Conservation (phyloP, 495 filamentous ascomycete genomes). For the Aspergillus indologenus region DNA sequence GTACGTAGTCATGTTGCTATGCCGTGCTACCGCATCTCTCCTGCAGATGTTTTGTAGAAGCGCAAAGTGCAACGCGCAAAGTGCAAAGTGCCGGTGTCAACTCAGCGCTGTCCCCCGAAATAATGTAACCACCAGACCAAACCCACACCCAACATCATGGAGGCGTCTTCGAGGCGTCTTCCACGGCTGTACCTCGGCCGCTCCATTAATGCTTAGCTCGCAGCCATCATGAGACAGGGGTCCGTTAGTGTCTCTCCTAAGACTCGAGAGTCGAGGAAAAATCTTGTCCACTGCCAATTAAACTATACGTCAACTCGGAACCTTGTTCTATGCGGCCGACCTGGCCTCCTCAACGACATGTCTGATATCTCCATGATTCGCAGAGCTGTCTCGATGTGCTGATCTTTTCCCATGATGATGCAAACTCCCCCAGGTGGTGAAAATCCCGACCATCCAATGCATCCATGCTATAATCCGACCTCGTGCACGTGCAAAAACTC, state of each 20-base stretch:
- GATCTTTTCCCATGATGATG: not conserved
- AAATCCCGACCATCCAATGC: too few relatives aligned
- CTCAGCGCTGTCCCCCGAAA: too few relatives aligned
- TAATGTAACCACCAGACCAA: too few relatives aligned
- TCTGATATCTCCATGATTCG: not conserved
- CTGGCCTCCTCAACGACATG: not conserved
- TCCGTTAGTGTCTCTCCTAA: not conserved
- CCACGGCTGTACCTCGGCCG: not conserved
- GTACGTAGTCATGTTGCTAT: too few relatives aligned
- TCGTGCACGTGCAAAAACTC: not conserved
- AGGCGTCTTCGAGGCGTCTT: too few relatives aligned
- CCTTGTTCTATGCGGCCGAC: not conserved
- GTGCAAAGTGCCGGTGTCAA: too few relatives aligned
- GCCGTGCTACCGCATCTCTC: too few relatives aligned
- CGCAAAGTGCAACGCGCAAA: too few relatives aligned
- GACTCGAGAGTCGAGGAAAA: not conserved
- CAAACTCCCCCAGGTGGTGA: too few relatives aligned
- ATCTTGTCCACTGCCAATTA: not conserved
- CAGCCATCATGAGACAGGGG: not conserved
- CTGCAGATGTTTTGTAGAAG: too few relatives aligned
- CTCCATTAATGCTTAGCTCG: not conserved
- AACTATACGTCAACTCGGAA: not conserved
- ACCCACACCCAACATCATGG: too few relatives aligned
- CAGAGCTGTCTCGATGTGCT: not conserved
- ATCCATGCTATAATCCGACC: too few relatives aligned